phyloP scores from a whole-genome alignment of 306 rosid genomes.

The Sophora flavescens region DNA sequence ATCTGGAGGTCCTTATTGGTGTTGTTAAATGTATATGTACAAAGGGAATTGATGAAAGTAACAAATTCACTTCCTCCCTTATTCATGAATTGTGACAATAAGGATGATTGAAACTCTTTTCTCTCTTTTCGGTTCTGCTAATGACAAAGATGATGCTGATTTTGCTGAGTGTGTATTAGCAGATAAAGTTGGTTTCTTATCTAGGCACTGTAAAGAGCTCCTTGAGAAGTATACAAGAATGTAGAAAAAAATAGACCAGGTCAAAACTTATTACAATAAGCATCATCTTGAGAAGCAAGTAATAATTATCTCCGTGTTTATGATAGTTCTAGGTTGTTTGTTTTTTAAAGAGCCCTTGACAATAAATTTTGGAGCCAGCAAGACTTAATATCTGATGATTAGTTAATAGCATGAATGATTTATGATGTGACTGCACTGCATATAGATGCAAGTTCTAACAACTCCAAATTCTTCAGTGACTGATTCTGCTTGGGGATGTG shows the following conservation, averaged over 20 bases:
- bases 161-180: too few species aligned
- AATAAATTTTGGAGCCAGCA: not conserved
- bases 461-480: constrained; percentile 17
- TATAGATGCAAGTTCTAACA: not conserved
- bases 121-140: too few species aligned
- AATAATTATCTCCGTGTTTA: constrained; percentile 33
- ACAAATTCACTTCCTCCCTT: too few species aligned
- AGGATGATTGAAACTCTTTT: too few species aligned
- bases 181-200: too few species aligned
- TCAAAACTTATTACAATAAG: too few species aligned
- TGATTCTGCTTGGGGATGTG: constrained; percentile 43
- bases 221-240: too few species aligned
- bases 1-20: constrained; percentile 94
- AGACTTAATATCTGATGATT: constrained; percentile 10
- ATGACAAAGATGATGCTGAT: too few species aligned
- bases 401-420: constrained; percentile 31
- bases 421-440: constrained; percentile 4
- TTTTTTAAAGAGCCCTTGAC: constrained; percentile 1
- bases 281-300: constrained; percentile 98
- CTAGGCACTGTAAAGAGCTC: too few species aligned
- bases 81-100: too few species aligned
- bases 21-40: constrained; percentile 46
- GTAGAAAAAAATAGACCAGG: too few species aligned
- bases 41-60: too few species aligned
- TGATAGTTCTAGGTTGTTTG: constrained; percentile 12